Evolutionary conservation across 2,329 filamentous ascomycete species (phyloP).

Genomic region (Pseudonectria foliicola): DNA sequence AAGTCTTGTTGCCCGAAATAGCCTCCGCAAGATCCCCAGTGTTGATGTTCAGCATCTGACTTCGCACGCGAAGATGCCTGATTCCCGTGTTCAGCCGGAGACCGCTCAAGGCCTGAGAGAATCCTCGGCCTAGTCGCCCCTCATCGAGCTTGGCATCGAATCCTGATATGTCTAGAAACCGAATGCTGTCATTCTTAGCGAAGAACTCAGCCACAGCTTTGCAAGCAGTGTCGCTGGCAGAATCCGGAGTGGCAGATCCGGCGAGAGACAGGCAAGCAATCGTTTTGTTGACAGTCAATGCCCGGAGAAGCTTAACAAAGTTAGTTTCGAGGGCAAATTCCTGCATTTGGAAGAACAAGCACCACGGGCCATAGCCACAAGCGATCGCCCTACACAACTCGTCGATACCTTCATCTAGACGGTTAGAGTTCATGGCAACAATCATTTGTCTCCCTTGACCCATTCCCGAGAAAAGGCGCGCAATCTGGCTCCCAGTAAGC

Average conservation of each 20-base stretch:
- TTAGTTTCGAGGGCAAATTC: slow-evolving; percentile 46
- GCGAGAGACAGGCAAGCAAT: slow-evolving; percentile 47
- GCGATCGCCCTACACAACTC: slow-evolving; percentile 42
- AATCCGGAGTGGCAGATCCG: slow-evolving; percentile 43
- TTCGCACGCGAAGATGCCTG: slow-evolving; percentile 47
- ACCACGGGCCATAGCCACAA: slow-evolving; percentile 40
- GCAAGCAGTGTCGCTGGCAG: slow-evolving; percentile 40
- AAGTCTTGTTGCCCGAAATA: slow-evolving; percentile 39
- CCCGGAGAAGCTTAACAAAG: slow-evolving; percentile 43
- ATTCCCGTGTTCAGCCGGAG: slow-evolving; percentile 37
- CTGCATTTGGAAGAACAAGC: slow-evolving; percentile 49
- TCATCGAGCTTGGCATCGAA: slow-evolving; percentile 52
- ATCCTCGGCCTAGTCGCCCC: slow-evolving; percentile 46
- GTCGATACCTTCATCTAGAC: slow-evolving; percentile 44
- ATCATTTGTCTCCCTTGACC: slow-evolving; percentile 41
- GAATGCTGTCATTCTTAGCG: slow-evolving; percentile 41
- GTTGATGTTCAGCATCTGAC: slow-evolving; percentile 48
- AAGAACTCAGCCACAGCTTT: slow-evolving; percentile 44
- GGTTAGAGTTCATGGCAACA: slow-evolving; percentile 44
- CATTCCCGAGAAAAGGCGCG: slow-evolving; percentile 43
- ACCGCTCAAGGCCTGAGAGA: slow-evolving; percentile 43
- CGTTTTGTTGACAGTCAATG: slow-evolving; percentile 42
- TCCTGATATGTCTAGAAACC: slow-evolving; percentile 50
- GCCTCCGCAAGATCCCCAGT: slow-evolving; percentile 45
- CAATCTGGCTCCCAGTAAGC: slow-evolving; percentile 42